Evolutionary conservation across 163 green algal species (phyloP).

Genomic region (Chloroidium sp.): DNA sequence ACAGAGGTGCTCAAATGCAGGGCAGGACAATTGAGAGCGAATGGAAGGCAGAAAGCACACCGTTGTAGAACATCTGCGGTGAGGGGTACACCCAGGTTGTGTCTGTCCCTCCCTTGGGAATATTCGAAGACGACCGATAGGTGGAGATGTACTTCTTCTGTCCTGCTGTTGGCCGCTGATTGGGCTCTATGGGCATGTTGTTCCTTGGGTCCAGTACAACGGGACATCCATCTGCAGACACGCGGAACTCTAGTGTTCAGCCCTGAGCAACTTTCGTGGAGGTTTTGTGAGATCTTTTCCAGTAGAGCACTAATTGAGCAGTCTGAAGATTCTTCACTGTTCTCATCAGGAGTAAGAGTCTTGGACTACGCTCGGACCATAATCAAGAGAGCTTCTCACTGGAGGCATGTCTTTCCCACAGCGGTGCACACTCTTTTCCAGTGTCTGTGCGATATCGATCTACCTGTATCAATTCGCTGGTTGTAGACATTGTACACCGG

Average conservation of each 20-base stretch:
- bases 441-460: too few species aligned
- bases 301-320: neutral
- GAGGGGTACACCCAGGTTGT: slow-evolving; percentile 86
- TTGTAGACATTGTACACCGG: slow-evolving; percentile 91
- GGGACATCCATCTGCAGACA: slow-evolving; percentile 2
- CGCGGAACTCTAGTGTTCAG: neutral
- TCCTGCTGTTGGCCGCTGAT: slow-evolving; percentile 76
- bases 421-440: too few species aligned
- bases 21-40: neutral
- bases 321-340: neutral
- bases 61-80: slow-evolving; percentile 98
- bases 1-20: neutral
- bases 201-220: slow-evolving; percentile 66
- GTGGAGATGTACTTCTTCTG: slow-evolving; percentile 75
- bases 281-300: neutral
- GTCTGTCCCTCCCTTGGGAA: slow-evolving; percentile 86
- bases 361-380: too few species aligned
- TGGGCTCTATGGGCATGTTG: slow-evolving; percentile 83
- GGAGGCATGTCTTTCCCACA: too few species aligned
- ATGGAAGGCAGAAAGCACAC: slow-evolving; percentile 28
- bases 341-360: too few species aligned
- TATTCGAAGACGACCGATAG: slow-evolving; percentile 62
- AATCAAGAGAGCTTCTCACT: too few species aligned
- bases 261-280: neutral
- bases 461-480: slow-evolving; percentile 52